Evolutionary conservation across 257 asterid genomes (phyloP).

Genomic region (Lithospermum erythrorhizon): DNA sequence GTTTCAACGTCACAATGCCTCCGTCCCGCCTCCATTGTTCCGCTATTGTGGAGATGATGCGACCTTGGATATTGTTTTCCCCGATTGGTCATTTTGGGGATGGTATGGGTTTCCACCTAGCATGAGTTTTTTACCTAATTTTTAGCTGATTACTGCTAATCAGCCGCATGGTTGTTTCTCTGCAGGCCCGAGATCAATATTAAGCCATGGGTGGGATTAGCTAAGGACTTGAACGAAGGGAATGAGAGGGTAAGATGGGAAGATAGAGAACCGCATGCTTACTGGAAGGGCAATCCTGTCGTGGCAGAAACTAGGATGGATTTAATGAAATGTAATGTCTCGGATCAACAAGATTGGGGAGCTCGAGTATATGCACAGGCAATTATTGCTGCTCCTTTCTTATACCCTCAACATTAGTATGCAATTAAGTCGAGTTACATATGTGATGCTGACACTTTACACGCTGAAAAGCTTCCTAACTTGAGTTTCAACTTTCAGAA

Average conservation of each 20-base stretch:
- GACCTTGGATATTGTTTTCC: conserved; percentile 37
- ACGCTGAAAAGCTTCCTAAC: too few relatives aligned
- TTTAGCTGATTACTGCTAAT: not conserved
- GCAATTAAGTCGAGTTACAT: too few relatives aligned
- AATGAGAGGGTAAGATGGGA: conserved; percentile 45
- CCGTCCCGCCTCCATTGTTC: conserved; percentile 31
- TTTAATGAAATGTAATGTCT: conserved; percentile 60
- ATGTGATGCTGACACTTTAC: too few relatives aligned
- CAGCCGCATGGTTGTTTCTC: not conserved
- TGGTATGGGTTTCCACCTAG: conserved; percentile 13
- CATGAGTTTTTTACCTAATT: not conserved
- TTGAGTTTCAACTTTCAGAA: too few relatives aligned
- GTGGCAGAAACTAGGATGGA: conserved; percentile 57
- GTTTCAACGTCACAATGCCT: conserved; percentile 6
- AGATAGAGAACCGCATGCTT: conserved; percentile 72
- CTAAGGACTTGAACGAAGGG: conserved; percentile 46
- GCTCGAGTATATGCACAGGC: conserved; percentile 78
- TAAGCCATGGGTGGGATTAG: conserved; percentile 64
- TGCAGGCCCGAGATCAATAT: conserved; percentile 74
- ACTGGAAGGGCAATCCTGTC: conserved; percentile 73
- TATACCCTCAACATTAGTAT: too few relatives aligned
- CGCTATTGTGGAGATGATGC: conserved; percentile 25
- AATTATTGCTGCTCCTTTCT: not conserved
- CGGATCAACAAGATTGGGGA: conserved; percentile 69
- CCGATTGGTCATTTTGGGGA: conserved; percentile 51